Conservation (phyloP, 257 asterid genomes). For the Coffea canephora region DNA sequence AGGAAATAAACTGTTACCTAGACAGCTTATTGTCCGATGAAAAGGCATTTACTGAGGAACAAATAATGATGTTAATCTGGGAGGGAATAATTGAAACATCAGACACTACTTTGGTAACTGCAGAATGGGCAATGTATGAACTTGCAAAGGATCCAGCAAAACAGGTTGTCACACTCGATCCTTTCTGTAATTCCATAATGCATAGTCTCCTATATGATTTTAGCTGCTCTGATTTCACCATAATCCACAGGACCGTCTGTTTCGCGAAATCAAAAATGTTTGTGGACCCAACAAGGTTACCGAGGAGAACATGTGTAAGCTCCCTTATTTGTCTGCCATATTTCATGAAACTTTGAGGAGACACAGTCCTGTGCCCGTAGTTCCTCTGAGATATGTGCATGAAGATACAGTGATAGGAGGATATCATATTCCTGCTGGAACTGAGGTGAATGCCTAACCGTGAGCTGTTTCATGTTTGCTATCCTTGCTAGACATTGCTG, state of each 20-base stretch:
- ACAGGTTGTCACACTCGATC: slow-evolving; percentile 48
- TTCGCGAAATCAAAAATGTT: slow-evolving; percentile 44
- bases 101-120: slow-evolving; percentile 63
- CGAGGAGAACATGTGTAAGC: slow-evolving; percentile 65
- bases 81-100: slow-evolving; percentile 85
- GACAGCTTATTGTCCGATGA: slow-evolving; percentile 65
- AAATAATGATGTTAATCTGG: slow-evolving; percentile 68
- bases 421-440: slow-evolving; percentile 63
- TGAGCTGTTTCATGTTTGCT: not conserved
- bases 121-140: slow-evolving; percentile 96
- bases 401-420: slow-evolving; percentile 87
- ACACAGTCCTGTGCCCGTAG: slow-evolving; percentile 71
- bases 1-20: slow-evolving; percentile 63
- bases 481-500: not conserved
- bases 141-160: slow-evolving; percentile 61
- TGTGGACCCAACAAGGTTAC: slow-evolving; percentile 55
- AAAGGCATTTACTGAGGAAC: slow-evolving; percentile 58
- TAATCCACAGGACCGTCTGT: slow-evolving; percentile 41
- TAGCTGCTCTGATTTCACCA: not conserved
- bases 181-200: not conserved
- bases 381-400: slow-evolving; percentile 72
- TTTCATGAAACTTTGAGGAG: slow-evolving; percentile 83
- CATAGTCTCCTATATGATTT: not conserved
- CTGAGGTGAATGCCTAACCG: slow-evolving; percentile 48
- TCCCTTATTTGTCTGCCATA: slow-evolving; percentile 76